Percentiles rank a stretch among this genome's conserved stretches.
Evolutionary conservation across 441 rosid species (phyloP).

Genomic region (Populus tomentosa): DNA sequence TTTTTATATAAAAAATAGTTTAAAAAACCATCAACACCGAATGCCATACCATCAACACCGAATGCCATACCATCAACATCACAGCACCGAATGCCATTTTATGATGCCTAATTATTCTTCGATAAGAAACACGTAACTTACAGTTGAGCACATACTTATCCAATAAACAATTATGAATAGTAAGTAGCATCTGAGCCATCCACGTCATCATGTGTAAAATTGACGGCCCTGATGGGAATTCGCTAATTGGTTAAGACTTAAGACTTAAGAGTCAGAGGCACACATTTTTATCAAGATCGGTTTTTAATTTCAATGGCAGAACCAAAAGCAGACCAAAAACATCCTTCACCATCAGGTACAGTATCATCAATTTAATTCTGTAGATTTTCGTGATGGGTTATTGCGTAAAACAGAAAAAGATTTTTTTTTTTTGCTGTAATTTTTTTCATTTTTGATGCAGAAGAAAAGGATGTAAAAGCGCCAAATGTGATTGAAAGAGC

Average conservation of each 20-base stretch:
- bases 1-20: too few species aligned
- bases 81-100: too few species aligned
- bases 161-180: not conserved
- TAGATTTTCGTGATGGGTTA: not conserved
- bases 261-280: not conserved
- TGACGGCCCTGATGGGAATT: not conserved
- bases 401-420: not conserved
- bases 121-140: too few species aligned
- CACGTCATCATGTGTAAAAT: not conserved
- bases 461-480: slow-evolving; percentile 23
- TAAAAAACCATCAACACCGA: too few species aligned
- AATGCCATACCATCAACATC: too few species aligned
- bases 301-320: slow-evolving; percentile 18
- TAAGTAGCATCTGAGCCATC: not conserved
- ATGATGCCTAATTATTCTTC: too few species aligned
- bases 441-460: not conserved
- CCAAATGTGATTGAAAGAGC: slow-evolving; percentile 29
- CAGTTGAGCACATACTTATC: too few species aligned
- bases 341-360: slow-evolving; percentile 7
- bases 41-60: too few species aligned
- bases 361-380: not conserved
- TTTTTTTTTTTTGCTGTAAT: not conserved
- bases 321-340: slow-evolving; percentile 10
- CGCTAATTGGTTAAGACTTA: not conserved
- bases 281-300: not conserved